phyloP scores from a whole-genome alignment of 805 yeast genomes.

The Sugiyamaella smithiae region DNA sequence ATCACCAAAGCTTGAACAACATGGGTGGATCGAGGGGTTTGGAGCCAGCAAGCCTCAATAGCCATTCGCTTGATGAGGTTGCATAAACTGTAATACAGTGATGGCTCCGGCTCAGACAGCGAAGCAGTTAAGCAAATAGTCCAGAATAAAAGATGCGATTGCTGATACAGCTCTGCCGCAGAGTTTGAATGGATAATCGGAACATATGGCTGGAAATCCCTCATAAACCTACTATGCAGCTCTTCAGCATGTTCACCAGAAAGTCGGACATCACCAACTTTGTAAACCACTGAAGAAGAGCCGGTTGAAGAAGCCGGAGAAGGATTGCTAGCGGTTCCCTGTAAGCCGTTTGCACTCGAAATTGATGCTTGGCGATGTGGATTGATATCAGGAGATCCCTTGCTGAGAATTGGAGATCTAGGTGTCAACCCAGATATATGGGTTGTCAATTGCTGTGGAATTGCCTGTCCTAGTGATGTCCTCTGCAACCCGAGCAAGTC shows the following conservation, averaged over 20 bases:
- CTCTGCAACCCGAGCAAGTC: conserved; percentile 9
- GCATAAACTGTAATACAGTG: conserved; percentile 69
- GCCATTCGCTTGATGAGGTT: conserved; percentile 81
- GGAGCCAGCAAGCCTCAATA: conserved; percentile 87
- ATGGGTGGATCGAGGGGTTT: conserved; percentile 91
- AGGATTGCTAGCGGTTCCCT: background rate
- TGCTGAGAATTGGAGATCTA: background rate
- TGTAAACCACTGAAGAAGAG: conserved; percentile 49
- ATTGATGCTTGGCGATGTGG: background rate
- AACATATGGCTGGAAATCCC: conserved; percentile 66
- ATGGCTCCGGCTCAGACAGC: conserved; percentile 82
- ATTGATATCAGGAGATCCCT: background rate
- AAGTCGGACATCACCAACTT: conserved; percentile 70
- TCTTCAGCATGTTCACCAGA: conserved; percentile 65
- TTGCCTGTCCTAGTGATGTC: background rate
- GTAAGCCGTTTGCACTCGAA: background rate
- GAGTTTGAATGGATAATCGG: conserved; percentile 72
- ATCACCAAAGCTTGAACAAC: conserved; percentile 86
- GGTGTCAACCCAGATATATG: background rate
- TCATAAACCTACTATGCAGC: conserved; percentile 67
- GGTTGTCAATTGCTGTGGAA: background rate
- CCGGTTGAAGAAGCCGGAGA: conserved; percentile 2
- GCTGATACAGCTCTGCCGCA: conserved; percentile 75
- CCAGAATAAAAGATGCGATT: conserved; percentile 87
- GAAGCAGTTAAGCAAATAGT: conserved; percentile 85